Evolutionary conservation across 2,329 filamentous ascomycete species (phyloP).

Genomic region (Pseudocercospora ulei): DNA sequence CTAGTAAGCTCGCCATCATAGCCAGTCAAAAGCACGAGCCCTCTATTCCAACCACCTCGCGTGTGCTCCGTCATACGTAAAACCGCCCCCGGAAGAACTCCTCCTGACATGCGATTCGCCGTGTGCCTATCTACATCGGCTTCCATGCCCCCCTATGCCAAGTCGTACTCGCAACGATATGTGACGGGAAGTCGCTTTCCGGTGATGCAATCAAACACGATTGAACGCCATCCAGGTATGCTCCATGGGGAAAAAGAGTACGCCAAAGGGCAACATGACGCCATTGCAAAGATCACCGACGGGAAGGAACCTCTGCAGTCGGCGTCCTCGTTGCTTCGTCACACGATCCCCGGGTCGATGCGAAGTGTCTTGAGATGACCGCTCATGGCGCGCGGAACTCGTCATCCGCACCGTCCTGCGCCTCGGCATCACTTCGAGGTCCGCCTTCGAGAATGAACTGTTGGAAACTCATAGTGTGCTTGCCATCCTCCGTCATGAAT

Average conservation of each 20-base stretch:
- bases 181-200: too few relatives aligned
- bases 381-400: slow-evolving; percentile 8
- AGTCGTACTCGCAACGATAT: too few relatives aligned
- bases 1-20: too few relatives aligned
- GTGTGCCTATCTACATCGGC: too few relatives aligned
- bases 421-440: slow-evolving; percentile 3
- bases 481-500: slow-evolving; percentile 13
- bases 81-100: too few relatives aligned
- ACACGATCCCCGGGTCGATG: slow-evolving; percentile 18
- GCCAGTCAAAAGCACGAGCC: background rate
- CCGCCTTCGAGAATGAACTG: slow-evolving; percentile 27
- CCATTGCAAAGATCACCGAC: slow-evolving; percentile 1
- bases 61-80: too few relatives aligned
- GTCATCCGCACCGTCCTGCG: slow-evolving; percentile 9
- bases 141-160: too few relatives aligned
- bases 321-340: slow-evolving; percentile 22
- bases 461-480: slow-evolving; percentile 24
- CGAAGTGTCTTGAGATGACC: slow-evolving; percentile 15
- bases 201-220: too few relatives aligned
- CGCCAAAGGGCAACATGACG: background rate
- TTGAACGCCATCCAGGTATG: too few relatives aligned
- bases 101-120: too few relatives aligned
- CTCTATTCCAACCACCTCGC: too few relatives aligned
- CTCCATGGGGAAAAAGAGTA: background rate
- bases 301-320: slow-evolving; percentile 19